These are phyloP conservation scores for Raphanus hybrid DNA, from an alignment of 441 rosid species.

Conservation along the genomic window DNA sequence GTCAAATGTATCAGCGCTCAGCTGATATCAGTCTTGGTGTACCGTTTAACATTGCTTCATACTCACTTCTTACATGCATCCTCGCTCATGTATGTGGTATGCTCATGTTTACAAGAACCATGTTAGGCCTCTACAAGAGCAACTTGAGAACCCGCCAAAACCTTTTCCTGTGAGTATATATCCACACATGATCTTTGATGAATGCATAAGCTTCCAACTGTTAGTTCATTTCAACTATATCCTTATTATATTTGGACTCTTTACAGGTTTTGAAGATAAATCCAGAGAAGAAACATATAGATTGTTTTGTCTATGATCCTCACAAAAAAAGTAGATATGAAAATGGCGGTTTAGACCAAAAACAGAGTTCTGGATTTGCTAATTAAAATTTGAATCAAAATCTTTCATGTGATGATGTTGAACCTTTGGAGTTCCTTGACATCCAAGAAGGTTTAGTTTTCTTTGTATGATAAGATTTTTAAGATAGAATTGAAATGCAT, in stretches of 20 bases:
- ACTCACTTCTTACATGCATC: slow-evolving; percentile 76
- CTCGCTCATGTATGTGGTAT: slow-evolving; percentile 91
- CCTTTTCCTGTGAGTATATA: slow-evolving; percentile 83
- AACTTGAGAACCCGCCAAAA: slow-evolving; percentile 78
- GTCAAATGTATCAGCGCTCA: slow-evolving; percentile 93
- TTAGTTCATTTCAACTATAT: not conserved
- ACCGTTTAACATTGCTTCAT: slow-evolving; percentile 84
- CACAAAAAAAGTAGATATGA: slow-evolving; percentile 71
- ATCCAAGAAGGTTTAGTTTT: no score
- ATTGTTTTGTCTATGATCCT: slow-evolving; percentile 73
- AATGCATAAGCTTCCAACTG: not conserved
- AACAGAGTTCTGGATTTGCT: not conserved
- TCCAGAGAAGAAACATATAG: slow-evolving; percentile 67
- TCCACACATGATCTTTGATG: slow-evolving; percentile 2
- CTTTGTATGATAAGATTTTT: not conserved
- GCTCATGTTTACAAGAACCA: slow-evolving; percentile 80
- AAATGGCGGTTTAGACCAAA: slow-evolving; percentile 44
- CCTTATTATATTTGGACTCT: slow-evolving; percentile 9
- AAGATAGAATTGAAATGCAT: not conserved
- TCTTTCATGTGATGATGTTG: slow-evolving; percentile 5
- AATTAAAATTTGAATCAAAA: not conserved
- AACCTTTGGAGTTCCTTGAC: not conserved
- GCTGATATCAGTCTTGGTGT: slow-evolving; percentile 93
- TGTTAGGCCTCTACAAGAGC: slow-evolving; percentile 77
- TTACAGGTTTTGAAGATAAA: slow-evolving; percentile 75